Conservation (phyloP, 768 basidiomycete genomes). For the Lentinula lateritia region DNA sequence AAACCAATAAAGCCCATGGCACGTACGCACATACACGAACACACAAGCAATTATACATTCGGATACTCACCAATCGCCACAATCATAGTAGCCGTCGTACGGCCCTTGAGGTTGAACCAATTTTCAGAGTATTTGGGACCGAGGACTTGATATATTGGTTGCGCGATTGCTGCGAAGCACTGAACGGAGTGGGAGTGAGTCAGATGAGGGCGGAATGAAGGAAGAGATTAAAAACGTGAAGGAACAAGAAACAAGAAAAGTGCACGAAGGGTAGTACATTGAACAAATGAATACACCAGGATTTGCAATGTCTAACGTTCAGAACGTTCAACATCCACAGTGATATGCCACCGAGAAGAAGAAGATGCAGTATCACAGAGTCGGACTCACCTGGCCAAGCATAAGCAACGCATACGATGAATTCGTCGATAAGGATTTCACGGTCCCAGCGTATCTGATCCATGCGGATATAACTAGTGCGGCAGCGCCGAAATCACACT, state of each 20-base stretch:
- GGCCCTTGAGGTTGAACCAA: constrained; percentile 74
- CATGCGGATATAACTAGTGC: constrained; percentile 60
- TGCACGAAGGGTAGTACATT: no score
- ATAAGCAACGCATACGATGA: constrained; percentile 64
- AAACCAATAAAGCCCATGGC: no score
- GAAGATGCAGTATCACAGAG: background rate
- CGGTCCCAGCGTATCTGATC: constrained; percentile 73
- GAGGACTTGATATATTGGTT: constrained; percentile 72
- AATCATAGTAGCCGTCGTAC: constrained; percentile 73
- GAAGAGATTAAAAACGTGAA: no score
- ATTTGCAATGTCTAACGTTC: no score
- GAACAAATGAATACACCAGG: no score
- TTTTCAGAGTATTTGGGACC: constrained; percentile 78
- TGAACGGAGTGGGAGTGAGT: constrained; percentile 17
- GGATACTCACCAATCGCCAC: constrained; percentile 39
- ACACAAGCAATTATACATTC: no score
- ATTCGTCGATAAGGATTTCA: constrained; percentile 40
- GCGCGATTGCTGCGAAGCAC: constrained; percentile 59
- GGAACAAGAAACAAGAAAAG: no score
- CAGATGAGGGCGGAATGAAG: no score
- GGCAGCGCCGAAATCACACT: constrained; percentile 60
- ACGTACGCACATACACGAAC: no score
- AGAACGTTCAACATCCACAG: background rate
- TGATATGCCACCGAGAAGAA: background rate
- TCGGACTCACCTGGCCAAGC: constrained; percentile 55